Evolutionary conservation across 129 eudicot species (phyloP), one percentile per base, ranked within the genome.

Genomic region (Rutidosis leptorrhynchoides): DNA sequence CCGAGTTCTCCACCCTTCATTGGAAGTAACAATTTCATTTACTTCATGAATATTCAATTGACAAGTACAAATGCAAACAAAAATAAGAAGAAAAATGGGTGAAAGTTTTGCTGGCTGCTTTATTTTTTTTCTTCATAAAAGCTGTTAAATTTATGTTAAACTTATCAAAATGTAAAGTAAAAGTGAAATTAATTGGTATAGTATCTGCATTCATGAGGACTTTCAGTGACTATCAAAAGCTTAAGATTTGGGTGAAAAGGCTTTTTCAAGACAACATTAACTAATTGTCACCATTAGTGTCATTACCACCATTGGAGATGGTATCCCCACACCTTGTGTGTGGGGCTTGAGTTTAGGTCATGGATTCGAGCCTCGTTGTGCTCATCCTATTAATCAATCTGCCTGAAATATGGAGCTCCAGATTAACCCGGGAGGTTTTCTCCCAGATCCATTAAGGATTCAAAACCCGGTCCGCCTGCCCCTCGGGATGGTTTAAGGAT

Each of bases 191-290:
- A n/a, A n/a, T 83, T 79, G 65, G 84, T 83, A 45, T 76, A 83
- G 64, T 83, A 83, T 79, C 84, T 76, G 77, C 84, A 83, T 2
- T 84, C 84, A 21, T 71, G 23, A 27, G 76, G 58, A 21, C 84
- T 84, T 67, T 75, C 80, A 8, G 88, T 79, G 9, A 83, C 88
- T 22, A 83, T 74, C 75, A 83, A 69, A 19, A 83, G 80, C 75
- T 68, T 83, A 45, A 69, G 71, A 52, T 76, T 76, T 6, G 69
- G 75, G 77, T 76, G 88, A 53, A 37, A 83, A 65, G 76, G 82
- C 64, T 75, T 79, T 17, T 26, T 74, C 20, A 74, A 20, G 54
- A 83, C 74, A 53, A 72, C 82, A 2, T 76, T n/a, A n/a, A n/a
- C n/a, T n/a, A n/a, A n/a, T n/a, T 76, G 19, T 83, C 82, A 19